Evolutionary conservation across 129 eudicot genomes (phyloP), one percentile per base, ranked within the genome.

Genomic region (Heracleum sosnowskyi): DNA sequence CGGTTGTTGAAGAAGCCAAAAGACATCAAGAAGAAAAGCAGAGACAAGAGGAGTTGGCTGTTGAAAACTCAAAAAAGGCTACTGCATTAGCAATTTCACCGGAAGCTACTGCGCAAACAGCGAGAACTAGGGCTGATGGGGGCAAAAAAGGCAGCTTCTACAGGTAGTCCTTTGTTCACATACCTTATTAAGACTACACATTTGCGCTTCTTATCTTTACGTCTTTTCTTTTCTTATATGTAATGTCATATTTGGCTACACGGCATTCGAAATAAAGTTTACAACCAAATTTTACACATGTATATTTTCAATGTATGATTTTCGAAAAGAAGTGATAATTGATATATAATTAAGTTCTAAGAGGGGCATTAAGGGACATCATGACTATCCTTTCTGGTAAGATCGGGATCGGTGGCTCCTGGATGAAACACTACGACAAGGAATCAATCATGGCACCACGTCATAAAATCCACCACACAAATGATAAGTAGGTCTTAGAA

Each of bases 1-100:
- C 97, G 6, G 97, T 92, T 82, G 57, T 87, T 70, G 74, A 69
- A 69, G 75, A 70, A 22, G 47, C 75, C 75, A 70, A 70, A 37
- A 70, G 47, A 70, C 33, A 49, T 36, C 47, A 37, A 70, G 75
- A 70, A 37, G 75, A 70, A 36, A 70, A 70, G 5, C 47, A 9
- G 18, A 70, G 46, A 16, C 75, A 70, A 7, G 90, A 89, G 73
- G 60, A 76, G 83, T 83, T 79, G 11, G 78, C 70, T 36, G 84
- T 84, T 46, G 91, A 82, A 36, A 70, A 70, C 13, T 62, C 81
- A 73, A 64, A 70, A 79, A 40, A 76, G 75, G 77, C 82, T 80
- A 87, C 91, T 69, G 82, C 83, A 36, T 49, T 77, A 63, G 82
- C 84, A 45, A 76, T 78, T 68, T 79, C 90, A 45, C 66, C 72